Evolutionary conservation across 768 basidiomycete genomes (phyloP), one percentile per base, ranked within the genome.

Genomic region (Mrakia hoshinonis): DNA sequence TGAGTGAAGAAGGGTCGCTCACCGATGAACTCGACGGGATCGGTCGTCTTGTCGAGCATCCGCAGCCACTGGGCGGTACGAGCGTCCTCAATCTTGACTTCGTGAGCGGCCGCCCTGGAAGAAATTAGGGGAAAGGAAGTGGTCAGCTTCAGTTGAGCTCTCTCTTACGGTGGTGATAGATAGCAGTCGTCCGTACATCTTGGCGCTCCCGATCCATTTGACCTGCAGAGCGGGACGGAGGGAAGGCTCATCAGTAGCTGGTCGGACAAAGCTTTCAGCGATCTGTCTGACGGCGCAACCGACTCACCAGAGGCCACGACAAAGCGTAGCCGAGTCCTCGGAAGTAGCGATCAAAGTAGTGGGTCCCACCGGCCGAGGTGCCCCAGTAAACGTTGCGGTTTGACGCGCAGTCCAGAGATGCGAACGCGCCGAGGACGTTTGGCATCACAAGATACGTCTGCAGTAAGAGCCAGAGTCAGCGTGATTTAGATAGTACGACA

Each of bases 341-440:
- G 72, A 80, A 78, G 66, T 80, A 80, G 24, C 77, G 76, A 9
- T 73, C 75, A 74, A 79, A 80, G 74, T 80, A 77, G 54, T 77
- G 73, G 18, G 77, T 77, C 38, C 75, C 69, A 4, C 79, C 79
- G 0, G 79, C 77, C 7, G 77, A 76, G 1, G 79, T 80, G 7
- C 79, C 79, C 79, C 78, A 79, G 61, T 80, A 80, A 5, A 80
- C 71, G 63, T 79, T 80, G n/a, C n/a, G n/a, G n/a, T n/a, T n/a
- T 34, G 73, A 68, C 1, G 77, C 67, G 62, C 79, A 80, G 62
- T 80, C 76, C 24, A 79, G 66, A 39, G 79, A 67, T 66, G 69
- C 74, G 75, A 80, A 79, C 3, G 77, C 77, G 26, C 76, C 75
- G 49, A 80, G 77, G 24, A 79, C 55, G 66, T 80, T 80, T 11